These are phyloP conservation scores for Paraconiothyrium brasiliense DNA, from an alignment of 2,329 filamentous ascomycete species.

Conservation along the genomic window DNA sequence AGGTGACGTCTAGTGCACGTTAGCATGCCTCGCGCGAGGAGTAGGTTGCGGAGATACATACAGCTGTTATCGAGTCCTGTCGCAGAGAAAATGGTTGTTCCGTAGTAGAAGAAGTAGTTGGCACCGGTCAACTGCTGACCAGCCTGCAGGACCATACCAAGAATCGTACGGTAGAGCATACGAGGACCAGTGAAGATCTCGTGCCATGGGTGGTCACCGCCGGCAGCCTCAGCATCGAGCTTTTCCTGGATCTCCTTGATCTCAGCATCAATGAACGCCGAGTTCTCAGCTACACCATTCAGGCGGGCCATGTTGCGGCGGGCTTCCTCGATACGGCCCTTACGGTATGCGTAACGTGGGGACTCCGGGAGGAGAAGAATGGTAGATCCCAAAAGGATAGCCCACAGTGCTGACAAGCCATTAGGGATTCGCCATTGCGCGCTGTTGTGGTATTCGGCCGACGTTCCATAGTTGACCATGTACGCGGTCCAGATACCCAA, in stretches of 20 bases:
- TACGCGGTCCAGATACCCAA: conserved; percentile 68
- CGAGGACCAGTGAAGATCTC: conserved; percentile 73
- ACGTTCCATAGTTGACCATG: conserved; percentile 69
- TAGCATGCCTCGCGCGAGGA: neutral
- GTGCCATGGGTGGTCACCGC: conserved; percentile 54
- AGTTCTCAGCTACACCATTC: conserved; percentile 64
- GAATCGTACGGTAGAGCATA: conserved; percentile 71
- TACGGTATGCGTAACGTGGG: conserved; percentile 66
- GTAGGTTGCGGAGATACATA: neutral
- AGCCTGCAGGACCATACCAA: conserved; percentile 71
- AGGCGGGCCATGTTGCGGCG: conserved; percentile 62
- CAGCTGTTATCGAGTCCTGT: conserved; percentile 54
- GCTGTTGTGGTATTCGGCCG: conserved; percentile 58
- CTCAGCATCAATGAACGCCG: conserved; percentile 63
- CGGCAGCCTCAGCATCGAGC: conserved; percentile 60
- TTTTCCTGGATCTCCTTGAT: conserved; percentile 66
- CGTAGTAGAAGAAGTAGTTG: conserved; percentile 72
- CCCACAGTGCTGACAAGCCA: conserved; percentile 66
- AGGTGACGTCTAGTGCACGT: conserved; percentile 47
- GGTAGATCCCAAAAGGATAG: conserved; percentile 62
- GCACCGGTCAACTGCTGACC: conserved; percentile 75
- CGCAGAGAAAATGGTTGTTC: conserved; percentile 56
- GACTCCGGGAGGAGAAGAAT: conserved; percentile 66
- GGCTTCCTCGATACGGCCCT: conserved; percentile 61
- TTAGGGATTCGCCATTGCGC: conserved; percentile 71